Conservation (phyloP, 2,329 filamentous ascomycete species). For the Pseudogymnoascus sp. region DNA sequence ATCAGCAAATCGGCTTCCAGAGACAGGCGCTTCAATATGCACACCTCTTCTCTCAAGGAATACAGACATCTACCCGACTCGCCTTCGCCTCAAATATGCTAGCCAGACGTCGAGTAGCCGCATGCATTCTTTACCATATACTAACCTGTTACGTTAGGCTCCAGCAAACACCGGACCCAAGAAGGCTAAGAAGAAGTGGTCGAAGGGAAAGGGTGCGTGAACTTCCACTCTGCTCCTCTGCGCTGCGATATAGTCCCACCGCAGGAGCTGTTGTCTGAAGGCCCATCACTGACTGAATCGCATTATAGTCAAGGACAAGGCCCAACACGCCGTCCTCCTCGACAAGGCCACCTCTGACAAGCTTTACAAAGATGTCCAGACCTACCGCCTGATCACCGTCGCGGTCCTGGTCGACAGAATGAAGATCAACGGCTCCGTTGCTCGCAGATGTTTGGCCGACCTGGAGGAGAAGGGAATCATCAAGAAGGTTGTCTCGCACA, state of each 20-base stretch:
- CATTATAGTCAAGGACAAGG: conserved; percentile 97
- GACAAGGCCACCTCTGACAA: conserved; percentile 97
- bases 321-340: conserved; percentile 97
- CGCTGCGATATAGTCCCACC: conserved; percentile 4
- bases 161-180: conserved; percentile 60
- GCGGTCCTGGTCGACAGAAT: conserved; percentile 97
- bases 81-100: neutral
- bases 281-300: conserved; percentile 31
- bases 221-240: conserved; percentile 17
- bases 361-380: conserved; percentile 99
- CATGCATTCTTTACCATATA: neutral
- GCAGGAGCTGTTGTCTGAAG: conserved; percentile 9
- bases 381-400: conserved; percentile 98
- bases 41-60: neutral
- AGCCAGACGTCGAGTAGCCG: neutral
- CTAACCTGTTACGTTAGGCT: conserved; percentile 29
- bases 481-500: conserved; percentile 95
- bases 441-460: conserved; percentile 80
- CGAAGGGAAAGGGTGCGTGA: conserved; percentile 51
- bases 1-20: neutral
- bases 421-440: conserved; percentile 99
- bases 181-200: conserved; percentile 79
- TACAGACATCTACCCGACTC: neutral
- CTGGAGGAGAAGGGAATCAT: conserved; percentile 98
- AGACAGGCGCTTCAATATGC: neutral